Percentiles rank a stretch among this genome's conserved stretches.
Conservation (phyloP, 1,139 yeast species). For the Pneumocystis jirovecii region DNA sequence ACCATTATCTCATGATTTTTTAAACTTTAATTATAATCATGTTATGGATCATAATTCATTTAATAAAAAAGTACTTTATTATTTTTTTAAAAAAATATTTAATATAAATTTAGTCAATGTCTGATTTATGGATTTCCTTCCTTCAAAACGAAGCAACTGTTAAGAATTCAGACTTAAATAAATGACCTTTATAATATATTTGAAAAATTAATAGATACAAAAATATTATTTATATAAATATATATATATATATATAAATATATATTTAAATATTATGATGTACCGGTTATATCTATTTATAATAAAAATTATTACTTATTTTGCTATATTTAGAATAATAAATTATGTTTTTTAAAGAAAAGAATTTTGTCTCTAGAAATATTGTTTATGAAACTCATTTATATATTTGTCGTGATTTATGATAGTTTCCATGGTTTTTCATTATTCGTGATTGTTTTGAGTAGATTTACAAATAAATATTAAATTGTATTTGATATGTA, state of each 20-base stretch:
- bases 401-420: no score
- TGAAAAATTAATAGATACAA: not conserved
- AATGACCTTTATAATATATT: not conserved
- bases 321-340: no score
- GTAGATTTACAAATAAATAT: no score
- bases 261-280: not conserved
- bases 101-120: slow-evolving; percentile 12
- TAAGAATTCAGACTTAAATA: not conserved
- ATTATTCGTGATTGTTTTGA: no score
- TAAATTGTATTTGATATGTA: no score
- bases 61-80: slow-evolving; percentile 2
- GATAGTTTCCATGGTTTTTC: no score
- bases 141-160: slow-evolving; percentile 11
- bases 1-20: not conserved
- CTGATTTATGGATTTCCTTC: slow-evolving; percentile 15
- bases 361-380: no score
- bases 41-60: slow-evolving; percentile 5
- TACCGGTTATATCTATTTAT: not conserved
- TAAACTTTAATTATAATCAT: not conserved
- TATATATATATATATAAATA: not conserved
- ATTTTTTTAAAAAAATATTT: not conserved
- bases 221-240: not conserved
- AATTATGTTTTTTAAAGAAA: no score
- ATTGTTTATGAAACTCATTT: no score
- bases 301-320: no score